Conservation (phyloP, 2,329 filamentous ascomycete genomes). For the Sporothrix variecibatus region DNA sequence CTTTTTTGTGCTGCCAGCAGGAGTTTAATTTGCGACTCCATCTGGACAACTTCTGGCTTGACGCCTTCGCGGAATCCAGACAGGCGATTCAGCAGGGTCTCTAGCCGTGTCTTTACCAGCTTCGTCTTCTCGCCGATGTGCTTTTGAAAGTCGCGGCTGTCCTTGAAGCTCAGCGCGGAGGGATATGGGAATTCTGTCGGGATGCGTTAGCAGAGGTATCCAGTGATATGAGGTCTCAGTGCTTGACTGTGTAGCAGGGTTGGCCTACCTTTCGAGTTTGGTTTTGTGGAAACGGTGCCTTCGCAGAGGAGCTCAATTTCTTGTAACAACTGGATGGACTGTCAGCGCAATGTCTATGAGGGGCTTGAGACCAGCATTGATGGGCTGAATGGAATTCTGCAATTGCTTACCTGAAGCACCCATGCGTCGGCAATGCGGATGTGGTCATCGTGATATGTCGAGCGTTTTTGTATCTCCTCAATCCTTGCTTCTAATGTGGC, state of each 20-base stretch:
- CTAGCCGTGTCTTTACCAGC: slow-evolving; percentile 73
- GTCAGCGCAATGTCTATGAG: neutral
- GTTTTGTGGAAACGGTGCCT: slow-evolving; percentile 48
- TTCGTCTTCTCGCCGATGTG: slow-evolving; percentile 77
- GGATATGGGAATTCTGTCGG: slow-evolving; percentile 55
- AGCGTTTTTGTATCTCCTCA: slow-evolving; percentile 75
- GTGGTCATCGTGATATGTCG: slow-evolving; percentile 87
- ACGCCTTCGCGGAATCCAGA: slow-evolving; percentile 54
- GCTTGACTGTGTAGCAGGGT: too few relatives aligned
- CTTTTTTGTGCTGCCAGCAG: slow-evolving; percentile 85
- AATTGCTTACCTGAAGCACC: slow-evolving; percentile 76
- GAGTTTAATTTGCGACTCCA: slow-evolving; percentile 74
- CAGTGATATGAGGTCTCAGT: too few relatives aligned
- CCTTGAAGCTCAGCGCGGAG: slow-evolving; percentile 62
- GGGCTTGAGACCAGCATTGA: neutral
- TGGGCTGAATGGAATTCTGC: neutral
- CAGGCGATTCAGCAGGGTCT: slow-evolving; percentile 64
- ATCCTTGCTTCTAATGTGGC: slow-evolving; percentile 77
- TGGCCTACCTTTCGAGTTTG: slow-evolving; percentile 46
- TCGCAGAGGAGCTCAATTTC: slow-evolving; percentile 63
- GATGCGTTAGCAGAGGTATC: neutral
- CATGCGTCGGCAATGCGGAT: slow-evolving; percentile 86
- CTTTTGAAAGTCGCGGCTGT: slow-evolving; percentile 71
- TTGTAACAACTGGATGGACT: slow-evolving; percentile 55
- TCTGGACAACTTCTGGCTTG: slow-evolving; percentile 67